phyloP scores from a whole-genome alignment of 805 yeast species.

The Yarrowia yakushimensis region DNA sequence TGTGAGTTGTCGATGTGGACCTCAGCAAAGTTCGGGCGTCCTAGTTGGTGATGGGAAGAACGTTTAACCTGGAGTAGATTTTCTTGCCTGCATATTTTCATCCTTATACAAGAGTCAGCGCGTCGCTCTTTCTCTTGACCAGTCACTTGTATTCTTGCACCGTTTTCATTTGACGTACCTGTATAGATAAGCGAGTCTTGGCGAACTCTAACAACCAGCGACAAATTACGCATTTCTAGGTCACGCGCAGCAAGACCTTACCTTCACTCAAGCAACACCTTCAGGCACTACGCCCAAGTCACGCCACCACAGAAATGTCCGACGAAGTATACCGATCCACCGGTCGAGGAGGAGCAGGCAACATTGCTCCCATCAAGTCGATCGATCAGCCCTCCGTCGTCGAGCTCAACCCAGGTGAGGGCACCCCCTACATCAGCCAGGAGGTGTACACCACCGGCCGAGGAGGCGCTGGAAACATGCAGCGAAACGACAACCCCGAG shows the following conservation, averaged over 20 bases:
- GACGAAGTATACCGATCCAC: constrained; percentile 51
- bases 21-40: constrained; percentile 1
- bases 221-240: background rate
- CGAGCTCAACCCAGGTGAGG: constrained; percentile 53
- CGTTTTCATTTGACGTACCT: constrained; percentile 20
- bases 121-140: background rate
- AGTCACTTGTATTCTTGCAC: background rate
- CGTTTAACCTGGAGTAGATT: background rate
- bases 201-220: constrained; percentile 6
- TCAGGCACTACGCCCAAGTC: background rate
- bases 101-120: background rate
- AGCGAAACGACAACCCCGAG: constrained; percentile 52
- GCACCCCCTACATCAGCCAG: constrained; percentile 53
- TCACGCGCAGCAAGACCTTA: background rate
- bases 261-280: background rate
- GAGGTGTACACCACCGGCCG: constrained; percentile 67
- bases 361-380: constrained; percentile 47
- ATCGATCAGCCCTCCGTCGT: constrained; percentile 51
- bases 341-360: constrained; percentile 79
- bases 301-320: background rate
- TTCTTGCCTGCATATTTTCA: background rate
- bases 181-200: constrained; percentile 19
- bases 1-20: background rate
- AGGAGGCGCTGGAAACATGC: constrained; percentile 78
- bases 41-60: background rate